phyloP scores from a whole-genome alignment of 495 filamentous ascomycete species.

The Cladorrhinum samala region DNA sequence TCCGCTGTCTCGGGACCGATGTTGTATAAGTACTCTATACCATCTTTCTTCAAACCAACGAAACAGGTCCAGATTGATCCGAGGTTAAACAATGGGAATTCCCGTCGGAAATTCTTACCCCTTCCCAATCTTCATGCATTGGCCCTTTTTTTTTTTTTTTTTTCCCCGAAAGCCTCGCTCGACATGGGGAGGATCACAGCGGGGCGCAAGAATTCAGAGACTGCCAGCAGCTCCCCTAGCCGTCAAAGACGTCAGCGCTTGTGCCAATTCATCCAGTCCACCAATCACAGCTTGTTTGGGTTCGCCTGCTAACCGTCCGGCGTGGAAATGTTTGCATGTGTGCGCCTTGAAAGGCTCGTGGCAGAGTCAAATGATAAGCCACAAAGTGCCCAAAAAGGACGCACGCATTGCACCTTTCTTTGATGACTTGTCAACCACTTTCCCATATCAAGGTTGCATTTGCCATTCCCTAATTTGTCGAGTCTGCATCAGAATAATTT shows the following conservation, averaged over 20 bases:
- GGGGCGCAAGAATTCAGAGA: constrained; percentile 6
- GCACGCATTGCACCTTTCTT: too few relatives aligned
- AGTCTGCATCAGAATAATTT: too few relatives aligned
- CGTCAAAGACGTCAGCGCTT: constrained; percentile 5
- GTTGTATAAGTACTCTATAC: too few relatives aligned
- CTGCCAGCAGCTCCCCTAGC: neutral
- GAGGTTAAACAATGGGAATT: too few relatives aligned
- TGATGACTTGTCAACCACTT: neutral
- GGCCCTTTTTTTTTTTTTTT: too few relatives aligned
- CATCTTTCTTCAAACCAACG: too few relatives aligned
- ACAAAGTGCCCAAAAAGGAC: neutral
- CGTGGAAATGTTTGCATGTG: neutral
- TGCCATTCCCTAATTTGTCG: too few relatives aligned
- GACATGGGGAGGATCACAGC: too few relatives aligned
- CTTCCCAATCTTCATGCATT: too few relatives aligned
- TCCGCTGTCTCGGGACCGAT: neutral
- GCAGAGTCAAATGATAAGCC: neutral
- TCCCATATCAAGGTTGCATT: neutral
- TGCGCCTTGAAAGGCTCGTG: neutral
- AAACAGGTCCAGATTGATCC: too few relatives aligned
- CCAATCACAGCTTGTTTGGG: constrained; percentile 19
- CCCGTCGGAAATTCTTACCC: too few relatives aligned
- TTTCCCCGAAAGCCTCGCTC: too few relatives aligned
- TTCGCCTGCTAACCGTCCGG: neutral
- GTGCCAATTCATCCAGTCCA: neutral